Conservation (phyloP, 768 basidiomycete species). For the Macrocybe gigantea region DNA sequence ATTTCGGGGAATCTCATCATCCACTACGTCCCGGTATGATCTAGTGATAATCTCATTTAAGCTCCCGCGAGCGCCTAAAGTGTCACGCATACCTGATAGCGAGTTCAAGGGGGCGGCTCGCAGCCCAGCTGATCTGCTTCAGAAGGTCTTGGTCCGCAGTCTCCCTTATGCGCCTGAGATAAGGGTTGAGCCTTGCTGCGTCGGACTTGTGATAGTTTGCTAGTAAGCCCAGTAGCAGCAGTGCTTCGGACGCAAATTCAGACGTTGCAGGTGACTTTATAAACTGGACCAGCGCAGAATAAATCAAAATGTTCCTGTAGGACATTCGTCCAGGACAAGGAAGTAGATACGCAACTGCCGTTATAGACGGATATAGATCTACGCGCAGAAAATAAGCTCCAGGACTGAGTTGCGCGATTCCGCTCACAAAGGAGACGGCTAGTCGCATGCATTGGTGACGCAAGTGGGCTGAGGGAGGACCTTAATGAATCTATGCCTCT, state of each 20-base stretch:
- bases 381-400: constrained; percentile 65
- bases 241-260: constrained; percentile 53
- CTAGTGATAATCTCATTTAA: constrained; percentile 21
- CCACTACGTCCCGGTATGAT: constrained; percentile 48
- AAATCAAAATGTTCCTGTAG: no score
- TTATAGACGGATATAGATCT: constrained; percentile 54
- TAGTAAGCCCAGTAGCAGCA: constrained; percentile 53
- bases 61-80: background rate
- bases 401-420: constrained; percentile 58
- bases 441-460: constrained; percentile 54
- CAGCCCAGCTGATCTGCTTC: constrained; percentile 52
- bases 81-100: constrained; percentile 40
- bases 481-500: constrained; percentile 1
- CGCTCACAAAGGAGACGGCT: constrained; percentile 51
- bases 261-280: constrained; percentile 50
- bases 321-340: background rate
- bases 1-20: constrained; percentile 40
- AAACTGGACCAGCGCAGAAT: constrained; percentile 29
- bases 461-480: constrained; percentile 28
- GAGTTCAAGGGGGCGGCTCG: constrained; percentile 43
- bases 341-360: constrained; percentile 29
- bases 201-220: constrained; percentile 72
- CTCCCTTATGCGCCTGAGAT: constrained; percentile 46
- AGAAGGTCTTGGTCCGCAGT: constrained; percentile 45
- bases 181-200: constrained; percentile 63